A percentile compares a stretch with the other conserved stretches of the same genome.
phyloP scores from a whole-genome alignment of 345 rosid species.

The Hevea brasiliensis region DNA sequence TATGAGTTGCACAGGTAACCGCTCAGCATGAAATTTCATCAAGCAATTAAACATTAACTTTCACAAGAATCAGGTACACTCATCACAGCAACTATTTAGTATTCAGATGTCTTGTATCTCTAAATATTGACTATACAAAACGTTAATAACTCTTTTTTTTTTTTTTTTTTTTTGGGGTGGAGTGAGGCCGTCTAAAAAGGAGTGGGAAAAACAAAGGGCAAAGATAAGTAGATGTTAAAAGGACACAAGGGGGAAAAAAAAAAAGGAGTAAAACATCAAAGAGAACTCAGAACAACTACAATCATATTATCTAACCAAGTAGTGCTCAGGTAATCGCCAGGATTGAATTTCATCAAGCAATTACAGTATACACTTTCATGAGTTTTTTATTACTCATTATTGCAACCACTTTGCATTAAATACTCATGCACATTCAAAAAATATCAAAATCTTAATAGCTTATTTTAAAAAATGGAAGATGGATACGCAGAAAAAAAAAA shows the following conservation, averaged over 20 bases:
- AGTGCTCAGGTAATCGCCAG: conserved; percentile 33
- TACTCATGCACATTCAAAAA: background rate
- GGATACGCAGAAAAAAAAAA: background rate
- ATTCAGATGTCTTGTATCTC: background rate
- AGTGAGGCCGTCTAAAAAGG: background rate
- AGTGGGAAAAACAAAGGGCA: background rate
- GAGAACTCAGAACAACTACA: background rate
- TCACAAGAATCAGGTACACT: background rate
- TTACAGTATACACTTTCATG: conserved; percentile 10
- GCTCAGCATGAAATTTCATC: conserved; percentile 11
- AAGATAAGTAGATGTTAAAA: background rate
- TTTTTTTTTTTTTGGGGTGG: no score
- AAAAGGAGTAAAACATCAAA: no score
- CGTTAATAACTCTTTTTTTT: no score
- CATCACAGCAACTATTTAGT: conserved; percentile 14
- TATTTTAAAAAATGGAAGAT: background rate
- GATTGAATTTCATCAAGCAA: conserved; percentile 28
- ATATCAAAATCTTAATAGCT: background rate
- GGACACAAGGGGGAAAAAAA: background rate
- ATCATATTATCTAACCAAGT: background rate
- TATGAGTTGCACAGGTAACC: conserved; percentile 5
- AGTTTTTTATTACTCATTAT: conserved; percentile 22
- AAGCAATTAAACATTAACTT: conserved; percentile 4
- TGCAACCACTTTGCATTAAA: conserved; percentile 20
- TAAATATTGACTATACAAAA: no score